Percentiles rank a stretch among this genome's conserved stretches.
These are phyloP conservation scores for Lentinula detonsa DNA, from an alignment of 768 basidiomycete genomes.

Conservation along the genomic window DNA sequence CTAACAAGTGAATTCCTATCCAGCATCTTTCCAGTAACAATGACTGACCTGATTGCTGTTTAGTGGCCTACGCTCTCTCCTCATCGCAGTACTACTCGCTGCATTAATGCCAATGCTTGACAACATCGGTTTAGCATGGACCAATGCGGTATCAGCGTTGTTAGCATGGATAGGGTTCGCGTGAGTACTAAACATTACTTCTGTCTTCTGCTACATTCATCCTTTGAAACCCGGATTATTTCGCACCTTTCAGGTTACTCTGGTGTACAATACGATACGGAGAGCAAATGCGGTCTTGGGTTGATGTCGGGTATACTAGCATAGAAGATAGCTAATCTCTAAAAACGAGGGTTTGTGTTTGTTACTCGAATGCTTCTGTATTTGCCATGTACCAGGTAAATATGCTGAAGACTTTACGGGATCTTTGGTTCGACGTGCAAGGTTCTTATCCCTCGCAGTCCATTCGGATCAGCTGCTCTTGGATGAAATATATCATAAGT, in stretches of 20 bases:
- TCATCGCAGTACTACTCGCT: background rate
- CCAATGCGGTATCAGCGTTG: conserved; percentile 11
- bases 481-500: no score
- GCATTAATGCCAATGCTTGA: conserved; percentile 12
- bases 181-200: conserved; percentile 6
- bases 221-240: background rate
- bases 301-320: conserved; percentile 7
- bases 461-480: no score
- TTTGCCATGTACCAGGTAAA: no score
- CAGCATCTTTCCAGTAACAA: background rate
- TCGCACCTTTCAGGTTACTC: conserved; percentile 2
- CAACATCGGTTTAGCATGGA: conserved; percentile 9
- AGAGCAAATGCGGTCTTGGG: conserved; percentile 8
- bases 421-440: no score
- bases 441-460: no score
- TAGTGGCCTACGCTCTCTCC: conserved; percentile 11
- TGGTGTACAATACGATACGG: conserved; percentile 8
- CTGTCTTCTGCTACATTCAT: background rate
- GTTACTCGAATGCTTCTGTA: no score
- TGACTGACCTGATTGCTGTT: background rate
- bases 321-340: background rate
- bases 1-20: conserved; percentile 24
- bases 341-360: background rate
- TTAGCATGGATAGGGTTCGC: conserved; percentile 12
- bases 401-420: no score